A percentile compares a stretch with the other conserved stretches of the same genome.
These are phyloP conservation scores for Castanea mollissima DNA, from an alignment of 306 rosid species.

Conservation along the genomic window DNA sequence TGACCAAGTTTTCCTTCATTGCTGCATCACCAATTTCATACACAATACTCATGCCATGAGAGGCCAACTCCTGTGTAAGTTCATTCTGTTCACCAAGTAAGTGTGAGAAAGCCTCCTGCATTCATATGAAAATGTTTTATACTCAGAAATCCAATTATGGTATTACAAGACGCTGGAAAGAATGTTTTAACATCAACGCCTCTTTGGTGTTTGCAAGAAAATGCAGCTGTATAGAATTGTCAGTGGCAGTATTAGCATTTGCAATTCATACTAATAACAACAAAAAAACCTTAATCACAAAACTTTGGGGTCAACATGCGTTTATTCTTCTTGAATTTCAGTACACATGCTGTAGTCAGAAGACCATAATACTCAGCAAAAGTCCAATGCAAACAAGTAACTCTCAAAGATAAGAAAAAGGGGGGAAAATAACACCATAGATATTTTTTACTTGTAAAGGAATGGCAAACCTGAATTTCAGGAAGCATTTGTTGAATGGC, in stretches of 20 bases:
- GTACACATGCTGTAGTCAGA: not conserved
- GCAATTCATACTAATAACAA: not conserved
- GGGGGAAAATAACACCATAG: not conserved
- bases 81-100: constrained; percentile 93
- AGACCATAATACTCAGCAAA: constrained; percentile 3
- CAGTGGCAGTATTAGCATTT: not conserved
- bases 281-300: too few relatives aligned
- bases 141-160: constrained; percentile 14
- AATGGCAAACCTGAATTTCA: constrained; percentile 81
- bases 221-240: not conserved
- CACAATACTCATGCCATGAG: constrained; percentile 99
- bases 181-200: not conserved
- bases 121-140: constrained; percentile 24
- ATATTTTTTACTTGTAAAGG: not conserved
- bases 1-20: constrained; percentile 82
- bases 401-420: not conserved
- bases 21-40: constrained; percentile 91
- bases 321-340: not conserved
- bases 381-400: not conserved
- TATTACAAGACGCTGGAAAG: constrained; percentile 7
- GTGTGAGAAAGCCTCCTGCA: constrained; percentile 96
- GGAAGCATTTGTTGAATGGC: constrained; percentile 83
- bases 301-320: too few relatives aligned
- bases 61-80: constrained; percentile 95
- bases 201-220: not conserved